Evolutionary conservation across 345 rosid species (phyloP).

Genomic region (Eutrema yunnanense): DNA sequence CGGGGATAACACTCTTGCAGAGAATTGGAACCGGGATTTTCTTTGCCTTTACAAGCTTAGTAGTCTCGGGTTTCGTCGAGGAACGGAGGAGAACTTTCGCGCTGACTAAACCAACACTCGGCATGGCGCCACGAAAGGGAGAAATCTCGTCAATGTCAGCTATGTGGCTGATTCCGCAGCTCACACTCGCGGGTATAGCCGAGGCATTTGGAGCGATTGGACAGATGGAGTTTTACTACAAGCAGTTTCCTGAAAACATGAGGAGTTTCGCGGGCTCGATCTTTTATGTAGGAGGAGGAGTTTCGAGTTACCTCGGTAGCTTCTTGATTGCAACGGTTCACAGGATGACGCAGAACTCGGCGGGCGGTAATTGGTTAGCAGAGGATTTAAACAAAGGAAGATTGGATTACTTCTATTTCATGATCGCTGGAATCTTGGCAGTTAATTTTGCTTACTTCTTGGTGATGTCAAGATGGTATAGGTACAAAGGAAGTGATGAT

Average conservation of each 20-base stretch:
- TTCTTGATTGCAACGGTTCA: slow-evolving; percentile 31
- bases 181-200: slow-evolving; percentile 40
- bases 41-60: slow-evolving; percentile 29
- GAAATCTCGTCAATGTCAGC: slow-evolving; percentile 53
- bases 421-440: slow-evolving; percentile 30
- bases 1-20: slow-evolving; percentile 40
- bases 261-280: slow-evolving; percentile 40
- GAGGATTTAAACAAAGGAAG: slow-evolving; percentile 44
- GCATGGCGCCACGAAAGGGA: slow-evolving; percentile 37
- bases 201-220: slow-evolving; percentile 44
- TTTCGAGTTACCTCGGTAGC: slow-evolving; percentile 34
- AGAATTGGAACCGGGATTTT: slow-evolving; percentile 46
- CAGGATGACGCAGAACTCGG: slow-evolving; percentile 20
- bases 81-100: slow-evolving; percentile 38
- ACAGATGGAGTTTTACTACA: slow-evolving; percentile 47
- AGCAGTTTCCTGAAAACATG: slow-evolving; percentile 55
- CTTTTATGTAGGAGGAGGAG: slow-evolving; percentile 28
- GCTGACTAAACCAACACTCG: slow-evolving; percentile 40
- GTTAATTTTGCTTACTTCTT: slow-evolving; percentile 34
- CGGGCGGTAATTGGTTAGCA: slow-evolving; percentile 30
- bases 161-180: slow-evolving; percentile 49
- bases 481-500: slow-evolving; percentile 35
- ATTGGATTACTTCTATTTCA: slow-evolving; percentile 37
- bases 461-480: slow-evolving; percentile 32
- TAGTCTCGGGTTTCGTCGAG: slow-evolving; percentile 44